These are phyloP conservation scores for Aspergillus nomiae DNA, from an alignment of 2,329 filamentous ascomycete genomes.

Conservation along the genomic window DNA sequence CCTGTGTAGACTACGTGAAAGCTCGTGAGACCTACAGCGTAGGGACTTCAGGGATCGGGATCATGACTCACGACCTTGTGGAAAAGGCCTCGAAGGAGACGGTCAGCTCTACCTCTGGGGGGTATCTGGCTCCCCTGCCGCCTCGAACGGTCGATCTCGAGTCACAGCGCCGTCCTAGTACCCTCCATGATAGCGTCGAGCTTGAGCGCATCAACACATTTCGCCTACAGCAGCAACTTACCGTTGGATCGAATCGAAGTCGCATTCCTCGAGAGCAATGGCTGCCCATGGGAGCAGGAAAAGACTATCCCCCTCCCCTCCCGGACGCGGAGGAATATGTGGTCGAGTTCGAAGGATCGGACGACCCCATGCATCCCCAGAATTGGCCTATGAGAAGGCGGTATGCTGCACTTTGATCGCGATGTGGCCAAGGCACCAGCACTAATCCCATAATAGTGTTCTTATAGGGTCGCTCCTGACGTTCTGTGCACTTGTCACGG, in stretches of 20 bases:
- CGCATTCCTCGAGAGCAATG: constrained; percentile 21
- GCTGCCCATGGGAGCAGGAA: constrained; percentile 36
- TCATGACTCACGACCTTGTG: background rate
- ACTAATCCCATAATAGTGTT: constrained; percentile 13
- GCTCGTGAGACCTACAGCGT: background rate
- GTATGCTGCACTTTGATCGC: constrained; percentile 14
- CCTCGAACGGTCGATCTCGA: background rate
- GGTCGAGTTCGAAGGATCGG: constrained; percentile 55
- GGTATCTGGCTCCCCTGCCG: background rate
- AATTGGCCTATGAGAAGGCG: constrained; percentile 54
- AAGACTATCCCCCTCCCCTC: constrained; percentile 51
- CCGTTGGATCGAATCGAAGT: constrained; percentile 19
- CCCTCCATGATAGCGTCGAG: constrained; percentile 5
- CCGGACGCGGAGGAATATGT: constrained; percentile 55
- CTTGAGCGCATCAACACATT: constrained; percentile 21
- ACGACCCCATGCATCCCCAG: constrained; percentile 54
- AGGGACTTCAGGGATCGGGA: background rate
- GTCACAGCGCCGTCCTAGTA: background rate
- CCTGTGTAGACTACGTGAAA: background rate
- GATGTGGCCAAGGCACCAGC: background rate
- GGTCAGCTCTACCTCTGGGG: background rate
- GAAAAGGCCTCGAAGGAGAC: background rate
- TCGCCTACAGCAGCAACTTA: constrained; percentile 21
- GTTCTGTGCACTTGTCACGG: constrained; percentile 39
- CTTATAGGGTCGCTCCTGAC: constrained; percentile 18